Percentiles rank a stretch among this genome's conserved stretches.
phyloP scores from a whole-genome alignment of 2,329 filamentous ascomycete species.

The Aureobasidium mangrovei region DNA sequence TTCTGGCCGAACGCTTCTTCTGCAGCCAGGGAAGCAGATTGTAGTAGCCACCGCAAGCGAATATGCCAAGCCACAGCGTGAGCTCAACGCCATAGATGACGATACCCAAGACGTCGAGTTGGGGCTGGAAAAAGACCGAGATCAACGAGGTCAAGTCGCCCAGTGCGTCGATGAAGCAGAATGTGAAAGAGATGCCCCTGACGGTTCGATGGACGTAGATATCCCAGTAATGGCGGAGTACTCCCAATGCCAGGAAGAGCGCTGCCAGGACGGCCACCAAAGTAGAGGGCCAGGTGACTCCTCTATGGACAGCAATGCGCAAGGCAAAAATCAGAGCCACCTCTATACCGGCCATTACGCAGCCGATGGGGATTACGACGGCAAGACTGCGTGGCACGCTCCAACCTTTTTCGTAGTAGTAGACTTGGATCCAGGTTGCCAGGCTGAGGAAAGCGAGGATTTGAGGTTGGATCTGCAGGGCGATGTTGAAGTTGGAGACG shows the following conservation, averaged over 20 bases:
- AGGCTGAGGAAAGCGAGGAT: conserved; percentile 46
- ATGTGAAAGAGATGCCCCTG: conserved; percentile 62
- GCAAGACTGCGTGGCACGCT: conserved; percentile 39
- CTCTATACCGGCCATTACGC: conserved; percentile 52
- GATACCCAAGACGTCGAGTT: conserved; percentile 52
- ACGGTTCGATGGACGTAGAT: conserved; percentile 59
- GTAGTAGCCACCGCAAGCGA: conserved; percentile 56
- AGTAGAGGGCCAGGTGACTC: conserved; percentile 52
- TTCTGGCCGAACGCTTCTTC: conserved; percentile 16
- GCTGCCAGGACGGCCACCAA: conserved; percentile 61
- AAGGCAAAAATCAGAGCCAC: conserved; percentile 49
- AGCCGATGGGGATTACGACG: conserved; percentile 44
- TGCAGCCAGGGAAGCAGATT: conserved; percentile 53
- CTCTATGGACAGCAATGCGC: conserved; percentile 36
- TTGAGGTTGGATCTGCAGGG: conserved; percentile 47
- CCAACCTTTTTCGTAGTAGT: conserved; percentile 50
- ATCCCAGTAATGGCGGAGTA: conserved; percentile 60
- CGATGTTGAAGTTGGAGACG: conserved; percentile 44
- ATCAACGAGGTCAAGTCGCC: conserved; percentile 60
- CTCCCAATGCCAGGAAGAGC: conserved; percentile 53
- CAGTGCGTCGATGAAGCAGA: conserved; percentile 60
- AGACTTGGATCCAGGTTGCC: conserved; percentile 48
- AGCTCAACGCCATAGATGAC: conserved; percentile 60
- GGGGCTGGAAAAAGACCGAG: conserved; percentile 54
- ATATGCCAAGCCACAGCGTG: conserved; percentile 57